Evolutionary conservation across 768 basidiomycete genomes (phyloP).

Genomic region (Kwoniella mangroviensis): DNA sequence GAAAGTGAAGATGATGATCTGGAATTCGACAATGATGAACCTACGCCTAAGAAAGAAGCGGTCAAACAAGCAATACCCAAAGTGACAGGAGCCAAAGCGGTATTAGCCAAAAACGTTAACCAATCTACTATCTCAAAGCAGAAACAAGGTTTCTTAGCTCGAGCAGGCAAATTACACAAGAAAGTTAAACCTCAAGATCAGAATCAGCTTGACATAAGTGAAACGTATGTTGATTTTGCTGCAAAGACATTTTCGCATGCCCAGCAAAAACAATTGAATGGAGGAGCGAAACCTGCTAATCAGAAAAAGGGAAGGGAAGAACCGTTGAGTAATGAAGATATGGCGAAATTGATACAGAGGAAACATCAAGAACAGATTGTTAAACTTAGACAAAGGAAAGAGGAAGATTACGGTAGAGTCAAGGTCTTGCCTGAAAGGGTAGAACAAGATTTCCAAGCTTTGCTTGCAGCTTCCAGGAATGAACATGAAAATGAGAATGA

Average conservation of each 20-base stretch:
- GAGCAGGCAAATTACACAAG: constrained; percentile 29
- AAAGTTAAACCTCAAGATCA: constrained; percentile 5
- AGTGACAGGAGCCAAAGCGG: constrained; percentile 33
- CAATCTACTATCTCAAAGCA: constrained; percentile 26
- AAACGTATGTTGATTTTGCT: constrained; percentile 40
- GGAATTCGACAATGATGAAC: constrained; percentile 15
- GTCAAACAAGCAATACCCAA: neutral
- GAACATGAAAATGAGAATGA: constrained; percentile 17
- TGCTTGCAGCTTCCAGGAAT: constrained; percentile 19
- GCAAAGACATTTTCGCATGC: constrained; percentile 37
- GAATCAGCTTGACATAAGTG: constrained; percentile 19
- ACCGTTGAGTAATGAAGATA: constrained; percentile 11
- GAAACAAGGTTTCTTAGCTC: constrained; percentile 22
- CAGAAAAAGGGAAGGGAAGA: constrained; percentile 37
- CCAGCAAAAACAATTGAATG: constrained; percentile 28
- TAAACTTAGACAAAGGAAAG: constrained; percentile 28
- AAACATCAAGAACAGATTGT: constrained; percentile 29
- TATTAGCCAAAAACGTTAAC: constrained; percentile 15
- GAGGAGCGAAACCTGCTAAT: constrained; percentile 36
- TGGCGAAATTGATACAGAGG: constrained; percentile 15
- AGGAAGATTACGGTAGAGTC: constrained; percentile 33
- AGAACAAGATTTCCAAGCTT: constrained; percentile 27
- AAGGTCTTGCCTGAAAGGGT: constrained; percentile 33
- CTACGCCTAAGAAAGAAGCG: constrained; percentile 10
- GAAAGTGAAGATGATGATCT: constrained; percentile 14